These are phyloP conservation scores for Halocafeteria seosinensis DNA, from an alignment of 108 stramenopile genomes.

Conservation along the genomic window DNA sequence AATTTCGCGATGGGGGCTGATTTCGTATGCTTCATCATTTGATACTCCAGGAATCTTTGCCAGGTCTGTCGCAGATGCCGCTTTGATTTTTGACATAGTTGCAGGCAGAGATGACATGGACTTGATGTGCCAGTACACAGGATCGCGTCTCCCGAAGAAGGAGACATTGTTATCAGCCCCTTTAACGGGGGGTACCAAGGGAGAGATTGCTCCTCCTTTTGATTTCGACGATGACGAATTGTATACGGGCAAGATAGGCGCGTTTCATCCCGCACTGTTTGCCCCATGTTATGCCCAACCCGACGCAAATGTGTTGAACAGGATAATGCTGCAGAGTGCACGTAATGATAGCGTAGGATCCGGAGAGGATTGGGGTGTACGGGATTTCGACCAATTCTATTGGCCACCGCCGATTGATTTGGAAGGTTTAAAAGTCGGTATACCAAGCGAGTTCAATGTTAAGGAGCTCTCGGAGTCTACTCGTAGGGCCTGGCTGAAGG, in stretches of 20 bases:
- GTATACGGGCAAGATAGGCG: slow-evolving; percentile 44
- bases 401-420: too few relatives aligned
- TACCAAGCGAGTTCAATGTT: slow-evolving; percentile 57
- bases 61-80: slow-evolving; percentile 22
- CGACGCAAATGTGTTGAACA: too few relatives aligned
- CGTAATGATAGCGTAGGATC: too few relatives aligned
- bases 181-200: not conserved
- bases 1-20: slow-evolving; percentile 69
- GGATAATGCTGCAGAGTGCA: too few relatives aligned
- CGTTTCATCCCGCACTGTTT: not conserved
- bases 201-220: too few relatives aligned
- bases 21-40: slow-evolving; percentile 76
- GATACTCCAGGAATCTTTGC: slow-evolving; percentile 74
- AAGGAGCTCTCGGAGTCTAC: slow-evolving; percentile 37
- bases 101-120: slow-evolving; percentile 13
- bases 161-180: not conserved
- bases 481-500: not conserved
- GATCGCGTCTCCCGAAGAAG: not conserved
- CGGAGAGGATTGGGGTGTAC: too few relatives aligned
- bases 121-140: not conserved
- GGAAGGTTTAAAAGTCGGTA: slow-evolving; percentile 47
- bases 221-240: too few relatives aligned
- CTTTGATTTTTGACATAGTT: slow-evolving; percentile 3
- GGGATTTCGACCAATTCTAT: too few relatives aligned
- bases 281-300: not conserved